These are phyloP conservation scores for Fusarium sambucinum DNA, from an alignment of 2,329 filamentous ascomycete genomes.

Conservation along the genomic window DNA sequence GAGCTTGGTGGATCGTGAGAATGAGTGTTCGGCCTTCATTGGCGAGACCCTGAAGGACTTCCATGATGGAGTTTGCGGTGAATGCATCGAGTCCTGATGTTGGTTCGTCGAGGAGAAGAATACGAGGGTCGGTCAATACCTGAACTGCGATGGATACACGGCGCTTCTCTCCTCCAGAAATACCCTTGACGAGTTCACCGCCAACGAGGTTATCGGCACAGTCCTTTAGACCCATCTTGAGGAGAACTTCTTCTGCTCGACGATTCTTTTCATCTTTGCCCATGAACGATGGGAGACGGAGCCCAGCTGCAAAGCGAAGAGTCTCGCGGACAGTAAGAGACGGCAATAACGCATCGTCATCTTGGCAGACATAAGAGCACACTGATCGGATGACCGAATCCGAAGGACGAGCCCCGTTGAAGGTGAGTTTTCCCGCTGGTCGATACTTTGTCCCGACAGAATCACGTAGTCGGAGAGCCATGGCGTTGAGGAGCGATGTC, in stretches of 20 bases:
- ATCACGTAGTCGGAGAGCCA: slow-evolving; percentile 75
- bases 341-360: slow-evolving; percentile 79
- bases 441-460: slow-evolving; percentile 72
- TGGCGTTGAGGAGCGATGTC: slow-evolving; percentile 78
- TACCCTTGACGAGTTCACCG: slow-evolving; percentile 79
- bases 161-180: slow-evolving; percentile 83
- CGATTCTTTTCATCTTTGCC: slow-evolving; percentile 73
- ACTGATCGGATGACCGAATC: slow-evolving; percentile 77
- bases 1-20: slow-evolving; percentile 82
- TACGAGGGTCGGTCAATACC: slow-evolving; percentile 78
- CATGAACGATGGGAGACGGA: slow-evolving; percentile 79
- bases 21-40: slow-evolving; percentile 80
- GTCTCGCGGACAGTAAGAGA: slow-evolving; percentile 83
- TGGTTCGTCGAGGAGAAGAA: slow-evolving; percentile 81
- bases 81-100: slow-evolving; percentile 83
- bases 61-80: slow-evolving; percentile 80
- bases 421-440: slow-evolving; percentile 71
- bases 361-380: slow-evolving; percentile 82
- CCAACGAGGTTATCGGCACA: slow-evolving; percentile 82
- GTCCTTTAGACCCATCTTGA: slow-evolving; percentile 82
- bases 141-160: slow-evolving; percentile 83
- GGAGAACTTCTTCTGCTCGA: slow-evolving; percentile 76
- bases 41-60: slow-evolving; percentile 77
- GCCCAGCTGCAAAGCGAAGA: slow-evolving; percentile 75
- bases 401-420: slow-evolving; percentile 77